Base-by-base conservation (phyloP, 805 yeast species). In the Kockiozyma suomiensis region DNA sequence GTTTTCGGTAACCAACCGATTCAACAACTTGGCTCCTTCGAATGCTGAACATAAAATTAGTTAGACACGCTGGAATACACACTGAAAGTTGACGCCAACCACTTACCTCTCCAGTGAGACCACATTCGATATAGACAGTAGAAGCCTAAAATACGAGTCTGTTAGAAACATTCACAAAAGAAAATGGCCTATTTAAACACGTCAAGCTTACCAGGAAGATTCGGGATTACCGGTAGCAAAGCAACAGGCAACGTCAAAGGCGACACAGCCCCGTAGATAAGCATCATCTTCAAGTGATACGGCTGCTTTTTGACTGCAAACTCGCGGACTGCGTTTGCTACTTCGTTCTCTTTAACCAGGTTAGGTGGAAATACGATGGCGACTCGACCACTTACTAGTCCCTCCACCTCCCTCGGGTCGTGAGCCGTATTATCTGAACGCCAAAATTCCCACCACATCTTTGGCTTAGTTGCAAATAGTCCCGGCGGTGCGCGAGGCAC, bases 241-340 rank as follows among this genome's bases (percentile, higher is more conserved):
- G 90, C 91, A 45, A 92, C 72, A 1, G 98, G 98, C 2, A 90
- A 67, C 0, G 96, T 84, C 47, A 92, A 64, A 1, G 97, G 97
- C 2, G 93, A 73, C 2, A 85, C 84, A 15, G 85, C 59, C 0
- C 82, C 78, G 65, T 87, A 83, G 40, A 77, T 37, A 1, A 81
- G 49, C 64, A 87, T 79, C 66, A 81, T 81, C 68, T 81, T 85
- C 53, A 73, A 73, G 69, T 92, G 96, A 50, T 77, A 76, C 0
- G 76, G 66, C 40, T 79, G 70, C 10, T 87, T 85, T 0, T 70
- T 64, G 10, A 71, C 68, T 15, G 83, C 78, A 48, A 84, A 77
- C 0, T 67, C 62, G 21, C 70, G 66, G 56, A 87, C 70, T 59
- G 83, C 83, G 0, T 61, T 54, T 4, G 63, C 50, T 3, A 81